A percentile compares a stretch with the other conserved stretches of the same genome.
Evolutionary conservation across 192 early-diverging fungal genomes (phyloP).

Genomic region (Globomyces pollinis-pini): DNA sequence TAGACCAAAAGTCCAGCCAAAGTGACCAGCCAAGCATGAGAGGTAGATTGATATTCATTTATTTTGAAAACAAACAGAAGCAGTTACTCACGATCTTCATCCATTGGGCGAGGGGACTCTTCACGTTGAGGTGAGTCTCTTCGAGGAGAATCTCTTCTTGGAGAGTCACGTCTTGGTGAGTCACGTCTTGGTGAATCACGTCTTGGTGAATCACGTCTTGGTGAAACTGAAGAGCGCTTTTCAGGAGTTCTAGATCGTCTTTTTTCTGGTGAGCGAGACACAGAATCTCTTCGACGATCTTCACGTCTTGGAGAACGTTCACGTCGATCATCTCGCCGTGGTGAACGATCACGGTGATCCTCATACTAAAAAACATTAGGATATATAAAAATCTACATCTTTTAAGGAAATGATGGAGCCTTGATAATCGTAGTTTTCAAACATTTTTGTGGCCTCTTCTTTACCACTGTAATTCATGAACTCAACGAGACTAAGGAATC

Average conservation of each 20-base stretch:
- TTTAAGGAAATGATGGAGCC: constrained; percentile 32
- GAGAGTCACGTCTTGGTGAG: too few species aligned
- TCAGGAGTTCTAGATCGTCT: neutral
- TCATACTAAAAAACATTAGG: neutral
- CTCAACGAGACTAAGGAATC: constrained; percentile 58
- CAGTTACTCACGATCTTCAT: too few species aligned
- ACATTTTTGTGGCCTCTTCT: constrained; percentile 74
- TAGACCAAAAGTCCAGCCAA: too few species aligned
- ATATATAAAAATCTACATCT: constrained; percentile 19
- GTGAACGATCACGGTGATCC: constrained; percentile 5
- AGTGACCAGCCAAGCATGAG: too few species aligned
- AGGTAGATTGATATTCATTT: too few species aligned
- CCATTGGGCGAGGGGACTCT: too few species aligned
- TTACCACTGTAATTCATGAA: constrained; percentile 65
- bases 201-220: neutral
- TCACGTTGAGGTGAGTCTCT: too few species aligned
- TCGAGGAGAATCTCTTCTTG: too few species aligned
- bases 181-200: too few species aligned
- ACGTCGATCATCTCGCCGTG: constrained; percentile 6
- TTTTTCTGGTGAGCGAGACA: neutral
- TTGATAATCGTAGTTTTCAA: constrained; percentile 61
- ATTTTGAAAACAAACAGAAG: too few species aligned
- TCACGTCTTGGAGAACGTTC: neutral
- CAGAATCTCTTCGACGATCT: neutral
- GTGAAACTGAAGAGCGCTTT: neutral